These are phyloP conservation scores for Aspergillus taichungensis DNA, from an alignment of 495 filamentous ascomycete genomes.

Conservation along the genomic window DNA sequence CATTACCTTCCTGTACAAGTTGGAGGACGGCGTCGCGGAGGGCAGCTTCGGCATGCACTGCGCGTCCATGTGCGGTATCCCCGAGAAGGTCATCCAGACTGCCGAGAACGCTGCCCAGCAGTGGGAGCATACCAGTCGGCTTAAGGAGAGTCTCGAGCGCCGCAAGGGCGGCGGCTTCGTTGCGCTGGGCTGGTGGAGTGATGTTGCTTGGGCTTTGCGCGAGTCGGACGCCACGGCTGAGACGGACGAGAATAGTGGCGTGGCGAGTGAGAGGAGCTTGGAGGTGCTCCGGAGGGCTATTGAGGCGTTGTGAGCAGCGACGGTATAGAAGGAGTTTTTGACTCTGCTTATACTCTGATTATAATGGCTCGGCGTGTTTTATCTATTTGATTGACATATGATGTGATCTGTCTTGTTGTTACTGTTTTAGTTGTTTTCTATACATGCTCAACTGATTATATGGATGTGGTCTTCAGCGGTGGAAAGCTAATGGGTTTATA, in stretches of 20 bases:
- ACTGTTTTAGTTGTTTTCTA: too few relatives aligned
- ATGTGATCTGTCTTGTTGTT: background rate
- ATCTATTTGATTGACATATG: background rate
- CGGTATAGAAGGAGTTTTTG: background rate
- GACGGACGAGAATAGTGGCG: slow-evolving; percentile 33
- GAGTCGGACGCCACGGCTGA: slow-evolving; percentile 34
- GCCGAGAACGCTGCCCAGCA: slow-evolving; percentile 85
- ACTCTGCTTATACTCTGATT: slow-evolving; percentile 1
- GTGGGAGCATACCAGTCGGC: slow-evolving; percentile 89
- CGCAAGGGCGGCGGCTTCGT: slow-evolving; percentile 68
- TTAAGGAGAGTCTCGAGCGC: slow-evolving; percentile 81
- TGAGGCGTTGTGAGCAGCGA: slow-evolving; percentile 53
- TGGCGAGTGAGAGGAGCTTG: slow-evolving; percentile 43
- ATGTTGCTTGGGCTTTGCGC: slow-evolving; percentile 74
- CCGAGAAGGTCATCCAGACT: slow-evolving; percentile 68
- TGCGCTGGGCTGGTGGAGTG: slow-evolving; percentile 82
- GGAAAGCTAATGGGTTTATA: too few relatives aligned
- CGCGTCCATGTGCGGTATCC: slow-evolving; percentile 94
- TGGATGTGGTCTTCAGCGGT: background rate
- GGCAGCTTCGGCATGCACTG: slow-evolving; percentile 99
- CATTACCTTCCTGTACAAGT: slow-evolving; percentile 91
- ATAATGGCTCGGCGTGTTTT: background rate
- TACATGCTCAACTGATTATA: background rate
- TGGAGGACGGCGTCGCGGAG: slow-evolving; percentile 92
- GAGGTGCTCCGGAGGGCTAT: slow-evolving; percentile 71